Conservation (phyloP, 2,329 filamentous ascomycete species). For the Phialophora chinensis region DNA sequence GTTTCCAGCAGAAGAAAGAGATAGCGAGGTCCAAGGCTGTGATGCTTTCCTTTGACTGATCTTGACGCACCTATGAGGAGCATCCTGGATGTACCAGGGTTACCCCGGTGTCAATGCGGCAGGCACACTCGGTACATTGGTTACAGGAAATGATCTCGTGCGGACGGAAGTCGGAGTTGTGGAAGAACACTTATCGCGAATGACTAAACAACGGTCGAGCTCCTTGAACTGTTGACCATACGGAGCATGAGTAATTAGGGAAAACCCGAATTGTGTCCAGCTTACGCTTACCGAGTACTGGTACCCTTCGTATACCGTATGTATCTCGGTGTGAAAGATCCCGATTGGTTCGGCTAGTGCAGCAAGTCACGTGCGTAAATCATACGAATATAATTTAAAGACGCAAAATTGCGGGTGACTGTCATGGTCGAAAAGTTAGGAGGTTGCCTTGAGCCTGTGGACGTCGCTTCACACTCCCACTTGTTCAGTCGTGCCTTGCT, state of each 20-base stretch:
- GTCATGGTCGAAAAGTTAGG: conserved; percentile 39
- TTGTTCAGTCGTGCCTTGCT: conserved; percentile 57
- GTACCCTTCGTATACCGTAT: no score
- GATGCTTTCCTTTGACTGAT: background rate
- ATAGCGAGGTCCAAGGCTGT: conserved; percentile 3
- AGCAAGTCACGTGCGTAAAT: conserved; percentile 6
- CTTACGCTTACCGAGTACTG: no score
- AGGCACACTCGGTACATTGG: background rate
- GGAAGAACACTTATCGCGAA: background rate
- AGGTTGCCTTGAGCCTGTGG: conserved; percentile 35
- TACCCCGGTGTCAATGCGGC: no score
- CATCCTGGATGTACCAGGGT: no score
- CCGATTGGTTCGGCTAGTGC: background rate
- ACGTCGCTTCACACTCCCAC: conserved; percentile 39
- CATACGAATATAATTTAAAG: conserved; percentile 24
- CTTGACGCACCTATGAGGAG: background rate
- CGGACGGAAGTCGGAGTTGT: background rate
- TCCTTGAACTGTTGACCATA: background rate
- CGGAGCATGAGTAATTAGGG: background rate
- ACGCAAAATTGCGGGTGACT: conserved; percentile 33
- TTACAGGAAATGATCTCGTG: background rate
- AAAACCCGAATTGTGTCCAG: background rate
- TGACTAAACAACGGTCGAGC: conserved; percentile 1
- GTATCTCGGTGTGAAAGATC: background rate
- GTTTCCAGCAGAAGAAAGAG: conserved; percentile 1